Evolutionary conservation across 2,329 filamentous ascomycete genomes (phyloP), one percentile per base, ranked within the genome.

Genomic region (Fusarium caatingaense): DNA sequence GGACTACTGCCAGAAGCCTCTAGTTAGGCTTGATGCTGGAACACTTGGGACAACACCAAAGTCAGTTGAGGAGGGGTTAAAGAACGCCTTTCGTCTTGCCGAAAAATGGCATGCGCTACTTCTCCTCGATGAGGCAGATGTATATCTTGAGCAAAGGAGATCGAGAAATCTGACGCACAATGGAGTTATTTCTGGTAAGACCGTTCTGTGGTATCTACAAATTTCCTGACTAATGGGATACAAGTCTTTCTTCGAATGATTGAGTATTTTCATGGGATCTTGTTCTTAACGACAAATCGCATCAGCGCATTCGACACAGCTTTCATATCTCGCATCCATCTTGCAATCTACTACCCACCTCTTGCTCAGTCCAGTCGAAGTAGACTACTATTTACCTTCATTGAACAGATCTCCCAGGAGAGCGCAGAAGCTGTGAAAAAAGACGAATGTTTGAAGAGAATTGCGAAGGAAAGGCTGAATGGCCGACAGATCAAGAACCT

Each of bases 221-320:
- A 18, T n/a, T n/a, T 2, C 8, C 47, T 9, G 4, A 18, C 47
- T 34, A 18, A 49, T 28, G 6, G 13, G 20, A 28, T 16, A 3
- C 5, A 0, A 51, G 58, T 56, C 2, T 55, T 60, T 18, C 58
- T 60, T 9, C 49, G 58, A 16, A 53, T 49, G 40, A 15, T 56
- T 11, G 58, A 49, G 2, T 56, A 60, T 18, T 60, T 56, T 9
- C 30, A 46, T 1, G 58, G 34, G 4, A 56, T 60, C 10, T 32
- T 60, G 1, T 49, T 60, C 6, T 21, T 56, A 4, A 60, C 58
- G 3, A 60, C 50, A 6, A 56, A 60, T 27, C 58, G 58, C 6
- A 34, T 60, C 20, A 30, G 42, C 6, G 44, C 47, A 2, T 60
- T 60, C 9, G 58, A 60, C 8, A 15, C 54, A 1, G 58, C 58